Percentiles rank a stretch among this genome's conserved stretches.
These are phyloP conservation scores for Boletus fagicola DNA, from an alignment of 768 basidiomycete genomes.

Conservation along the genomic window DNA sequence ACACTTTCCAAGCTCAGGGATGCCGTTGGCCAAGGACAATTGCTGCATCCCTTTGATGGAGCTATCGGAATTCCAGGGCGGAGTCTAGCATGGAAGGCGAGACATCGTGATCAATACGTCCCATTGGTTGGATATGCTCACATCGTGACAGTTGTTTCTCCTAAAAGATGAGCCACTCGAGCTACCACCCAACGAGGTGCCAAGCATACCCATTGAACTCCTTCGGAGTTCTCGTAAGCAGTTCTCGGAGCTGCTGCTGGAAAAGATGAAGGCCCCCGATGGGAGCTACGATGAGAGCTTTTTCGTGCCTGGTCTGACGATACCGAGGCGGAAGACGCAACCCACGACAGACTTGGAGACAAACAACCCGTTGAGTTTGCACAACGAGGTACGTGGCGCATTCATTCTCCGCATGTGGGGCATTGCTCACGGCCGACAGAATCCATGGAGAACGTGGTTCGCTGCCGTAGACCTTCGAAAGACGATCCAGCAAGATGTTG, in stretches of 20 bases:
- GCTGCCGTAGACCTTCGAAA: slow-evolving; percentile 83
- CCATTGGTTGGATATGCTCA: slow-evolving; percentile 20
- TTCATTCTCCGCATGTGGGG: neutral
- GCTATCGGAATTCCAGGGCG: slow-evolving; percentile 61
- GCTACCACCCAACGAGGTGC: slow-evolving; percentile 40
- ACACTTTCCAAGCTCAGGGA: slow-evolving; percentile 68
- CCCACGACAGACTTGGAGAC: slow-evolving; percentile 51
- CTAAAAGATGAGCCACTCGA: slow-evolving; percentile 64
- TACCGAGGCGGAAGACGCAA: slow-evolving; percentile 32
- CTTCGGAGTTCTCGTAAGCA: slow-evolving; percentile 51
- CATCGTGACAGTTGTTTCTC: slow-evolving; percentile 59
- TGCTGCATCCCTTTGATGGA: slow-evolving; percentile 46
- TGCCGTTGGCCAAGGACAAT: slow-evolving; percentile 56
- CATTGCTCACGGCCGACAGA: slow-evolving; percentile 43
- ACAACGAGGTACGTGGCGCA: slow-evolving; percentile 55
- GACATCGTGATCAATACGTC: slow-evolving; percentile 12
- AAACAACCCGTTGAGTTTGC: slow-evolving; percentile 81
- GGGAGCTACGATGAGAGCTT: slow-evolving; percentile 76
- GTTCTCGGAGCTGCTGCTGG: slow-evolving; percentile 57
- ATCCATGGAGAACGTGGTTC: slow-evolving; percentile 97
- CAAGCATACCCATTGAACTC: slow-evolving; percentile 38
- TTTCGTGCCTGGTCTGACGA: slow-evolving; percentile 49
- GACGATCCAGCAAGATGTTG: slow-evolving; percentile 91
- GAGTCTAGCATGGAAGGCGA: slow-evolving; percentile 82
- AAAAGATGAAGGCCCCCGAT: slow-evolving; percentile 82